phyloP scores from a whole-genome alignment of 2,329 filamentous ascomycete genomes.

The Fusarium avenaceum region DNA sequence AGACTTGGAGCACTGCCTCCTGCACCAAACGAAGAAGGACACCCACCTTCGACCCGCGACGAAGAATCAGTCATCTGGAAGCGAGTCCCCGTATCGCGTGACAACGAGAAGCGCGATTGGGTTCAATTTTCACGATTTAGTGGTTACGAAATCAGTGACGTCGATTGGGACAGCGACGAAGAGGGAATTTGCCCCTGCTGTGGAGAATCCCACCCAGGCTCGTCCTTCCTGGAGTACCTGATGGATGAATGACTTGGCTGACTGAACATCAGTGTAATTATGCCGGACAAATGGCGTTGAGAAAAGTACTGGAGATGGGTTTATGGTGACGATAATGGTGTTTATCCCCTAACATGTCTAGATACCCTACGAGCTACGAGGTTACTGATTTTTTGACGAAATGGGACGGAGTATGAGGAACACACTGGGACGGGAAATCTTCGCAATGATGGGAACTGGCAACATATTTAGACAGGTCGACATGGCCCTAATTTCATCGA shows the following conservation, averaged over 20 bases:
- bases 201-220: slow-evolving; percentile 55
- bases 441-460: background rate
- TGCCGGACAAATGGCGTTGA: slow-evolving; percentile 28
- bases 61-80: slow-evolving; percentile 66
- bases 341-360: slow-evolving; percentile 45
- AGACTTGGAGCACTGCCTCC: slow-evolving; percentile 55
- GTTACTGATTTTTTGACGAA: slow-evolving; percentile 39
- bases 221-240: slow-evolving; percentile 53
- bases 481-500: background rate
- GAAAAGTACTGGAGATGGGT: slow-evolving; percentile 23
- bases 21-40: slow-evolving; percentile 59
- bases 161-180: slow-evolving; percentile 54
- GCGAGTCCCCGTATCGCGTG: slow-evolving; percentile 60
- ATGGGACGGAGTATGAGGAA: slow-evolving; percentile 23
- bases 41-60: slow-evolving; percentile 58
- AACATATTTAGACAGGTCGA: slow-evolving; percentile 24
- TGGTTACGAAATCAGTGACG: slow-evolving; percentile 55
- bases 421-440: slow-evolving; percentile 22
- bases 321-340: slow-evolving; percentile 34
- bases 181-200: slow-evolving; percentile 58
- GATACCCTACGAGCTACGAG: slow-evolving; percentile 47
- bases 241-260: slow-evolving; percentile 48
- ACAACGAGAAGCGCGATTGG: slow-evolving; percentile 61
- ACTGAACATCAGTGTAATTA: slow-evolving; percentile 43
- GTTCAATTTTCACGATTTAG: slow-evolving; percentile 60